Conservation (phyloP, 2,329 filamentous ascomycete genomes). For the Clonostachys sp. region DNA sequence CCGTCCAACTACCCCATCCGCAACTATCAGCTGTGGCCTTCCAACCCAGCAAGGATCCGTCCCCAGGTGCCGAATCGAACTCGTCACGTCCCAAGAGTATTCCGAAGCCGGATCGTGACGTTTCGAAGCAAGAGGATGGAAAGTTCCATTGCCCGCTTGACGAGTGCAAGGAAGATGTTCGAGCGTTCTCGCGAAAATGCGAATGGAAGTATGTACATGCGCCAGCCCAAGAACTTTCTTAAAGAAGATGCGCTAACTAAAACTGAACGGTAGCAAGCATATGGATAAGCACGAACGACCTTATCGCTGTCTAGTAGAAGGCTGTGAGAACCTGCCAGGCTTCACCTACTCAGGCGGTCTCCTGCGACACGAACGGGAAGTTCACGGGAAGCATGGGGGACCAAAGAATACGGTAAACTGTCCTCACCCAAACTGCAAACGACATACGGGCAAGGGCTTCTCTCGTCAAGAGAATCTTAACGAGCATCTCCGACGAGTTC, state of each 20-base stretch:
- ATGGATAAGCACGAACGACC: constrained; percentile 98
- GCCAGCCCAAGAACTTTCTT: background rate
- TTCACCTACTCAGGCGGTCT: constrained; percentile 95
- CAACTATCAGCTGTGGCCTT: constrained; percentile 18
- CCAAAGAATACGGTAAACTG: constrained; percentile 86
- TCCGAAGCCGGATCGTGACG: constrained; percentile 53
- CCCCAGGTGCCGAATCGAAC: constrained; percentile 22
- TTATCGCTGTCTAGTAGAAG: constrained; percentile 78
- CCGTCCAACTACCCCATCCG: constrained; percentile 19
- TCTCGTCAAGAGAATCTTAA: constrained; percentile 91
- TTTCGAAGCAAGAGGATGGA: constrained; percentile 62
- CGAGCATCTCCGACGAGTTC: constrained; percentile 88
- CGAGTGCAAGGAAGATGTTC: constrained; percentile 61
- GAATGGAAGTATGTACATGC: constrained; percentile 81
- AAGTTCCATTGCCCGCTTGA: constrained; percentile 71
- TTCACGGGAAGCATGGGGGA: constrained; percentile 85
- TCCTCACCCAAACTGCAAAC: constrained; percentile 82
- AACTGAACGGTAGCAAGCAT: constrained; percentile 67
- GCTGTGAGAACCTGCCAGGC: constrained; percentile 85
- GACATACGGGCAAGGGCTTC: constrained; percentile 83
- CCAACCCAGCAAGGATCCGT: constrained; percentile 24
- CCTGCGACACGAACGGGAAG: constrained; percentile 85
- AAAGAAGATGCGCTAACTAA: constrained; percentile 12
- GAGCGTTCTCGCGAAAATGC: constrained; percentile 75
- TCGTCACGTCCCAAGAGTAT: constrained; percentile 45